Conservation (phyloP, 768 basidiomycete species). For the Termitomyces sp. region DNA sequence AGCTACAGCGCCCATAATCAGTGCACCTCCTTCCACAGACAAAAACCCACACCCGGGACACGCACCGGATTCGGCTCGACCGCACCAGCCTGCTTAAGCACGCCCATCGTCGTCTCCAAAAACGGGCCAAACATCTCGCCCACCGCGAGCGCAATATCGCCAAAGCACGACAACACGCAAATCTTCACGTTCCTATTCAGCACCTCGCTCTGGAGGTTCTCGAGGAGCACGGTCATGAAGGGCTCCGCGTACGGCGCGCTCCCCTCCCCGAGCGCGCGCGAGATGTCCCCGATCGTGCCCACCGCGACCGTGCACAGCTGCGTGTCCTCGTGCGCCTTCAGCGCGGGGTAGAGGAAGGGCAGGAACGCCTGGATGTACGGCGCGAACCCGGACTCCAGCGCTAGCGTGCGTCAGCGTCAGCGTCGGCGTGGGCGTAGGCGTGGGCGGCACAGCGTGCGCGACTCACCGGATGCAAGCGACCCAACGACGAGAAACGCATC, state of each 20-base stretch:
- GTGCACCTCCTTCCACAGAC: too few relatives aligned
- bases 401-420: too few relatives aligned
- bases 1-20: too few relatives aligned
- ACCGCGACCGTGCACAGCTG: slow-evolving; percentile 95
- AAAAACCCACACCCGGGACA: too few relatives aligned
- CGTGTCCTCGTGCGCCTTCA: slow-evolving; percentile 91
- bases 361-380: slow-evolving; percentile 85
- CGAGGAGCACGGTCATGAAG: slow-evolving; percentile 90
- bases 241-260: slow-evolving; percentile 76
- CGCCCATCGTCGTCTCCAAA: slow-evolving; percentile 84
- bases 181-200: slow-evolving; percentile 95
- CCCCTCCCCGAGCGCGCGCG: slow-evolving; percentile 87
- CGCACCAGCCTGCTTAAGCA: slow-evolving; percentile 85
- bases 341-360: slow-evolving; percentile 83
- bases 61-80: slow-evolving; percentile 80
- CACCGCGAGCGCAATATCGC: slow-evolving; percentile 93
- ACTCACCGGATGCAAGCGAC: slow-evolving; percentile 72
- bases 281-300: slow-evolving; percentile 92
- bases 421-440: too few relatives aligned
- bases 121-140: slow-evolving; percentile 84
- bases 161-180: slow-evolving; percentile 91
- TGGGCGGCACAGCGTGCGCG: too few relatives aligned
- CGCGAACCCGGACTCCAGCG: slow-evolving; percentile 72
- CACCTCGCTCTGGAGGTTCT: slow-evolving; percentile 86
- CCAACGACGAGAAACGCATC: slow-evolving; percentile 96